Evolutionary conservation across 2,329 filamentous ascomycete species (phyloP), one percentile per base, ranked within the genome.

Genomic region (Eutypella sp.): DNA sequence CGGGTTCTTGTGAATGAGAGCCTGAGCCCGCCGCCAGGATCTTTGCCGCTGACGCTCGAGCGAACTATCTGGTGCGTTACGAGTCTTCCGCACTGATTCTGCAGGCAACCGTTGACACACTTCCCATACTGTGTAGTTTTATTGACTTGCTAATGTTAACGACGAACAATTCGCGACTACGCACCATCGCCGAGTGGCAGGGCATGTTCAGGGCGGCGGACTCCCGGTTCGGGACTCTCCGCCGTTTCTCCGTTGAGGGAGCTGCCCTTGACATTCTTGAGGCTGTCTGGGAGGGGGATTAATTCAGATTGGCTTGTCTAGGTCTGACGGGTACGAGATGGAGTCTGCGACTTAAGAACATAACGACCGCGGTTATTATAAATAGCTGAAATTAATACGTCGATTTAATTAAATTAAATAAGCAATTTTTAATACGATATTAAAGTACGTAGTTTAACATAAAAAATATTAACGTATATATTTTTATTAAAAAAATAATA

Each of bases 101-200:
- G n/a, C n/a, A n/a, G n/a, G n/a, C n/a, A n/a, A n/a, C n/a, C n/a
- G n/a, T n/a, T n/a, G 41, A 13, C 40, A 31, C 16, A 36, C 13
- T 38, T 15, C 23, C 22, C 13, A 23, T 41, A 38, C 20, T 6
- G 29, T 13, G 15, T 37, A 46, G 44, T 37, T 42, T 41, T 20
- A 41, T 46, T 7, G 44, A 41, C 39, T 9, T 37, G 25, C 20
- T 42, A 18, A 33, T 46, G 29, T 15, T 41, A 31, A 42, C 44
- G 4, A 42, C 33, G 22, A 46, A 42, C 40, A 46, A 42, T 20
- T 46, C 33, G 40, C 40, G 44, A 22, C 44, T 46, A 20, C 44
- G 44, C 31, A 29, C 44, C 13, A 42, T 46, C 13, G 31, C 39
- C 20, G 44, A 46, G 18, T 46, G 44, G 44, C 44, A 46, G 31